Conservation (phyloP, 768 basidiomycete species). For the Collybiopsis luxurians region DNA sequence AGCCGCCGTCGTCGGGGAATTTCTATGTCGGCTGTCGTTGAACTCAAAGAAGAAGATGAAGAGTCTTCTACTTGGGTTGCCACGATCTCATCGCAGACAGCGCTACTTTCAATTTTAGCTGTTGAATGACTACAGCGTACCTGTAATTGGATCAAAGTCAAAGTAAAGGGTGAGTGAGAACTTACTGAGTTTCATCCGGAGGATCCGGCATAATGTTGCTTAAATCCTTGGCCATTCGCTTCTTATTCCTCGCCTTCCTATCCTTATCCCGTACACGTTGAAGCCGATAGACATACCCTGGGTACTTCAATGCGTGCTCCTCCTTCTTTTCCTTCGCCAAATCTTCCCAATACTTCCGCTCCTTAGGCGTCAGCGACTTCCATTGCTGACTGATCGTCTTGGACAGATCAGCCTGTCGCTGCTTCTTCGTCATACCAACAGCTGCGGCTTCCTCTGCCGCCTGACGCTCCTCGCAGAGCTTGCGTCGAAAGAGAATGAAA, state of each 20-base stretch:
- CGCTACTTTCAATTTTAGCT: too few relatives aligned
- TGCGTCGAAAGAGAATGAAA: conserved; percentile 80
- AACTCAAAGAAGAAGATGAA: too few relatives aligned
- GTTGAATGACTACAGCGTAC: too few relatives aligned
- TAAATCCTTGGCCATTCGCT: conserved; percentile 41
- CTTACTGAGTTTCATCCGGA: too few relatives aligned
- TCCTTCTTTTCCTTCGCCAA: conserved; percentile 77
- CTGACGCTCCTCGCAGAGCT: conserved; percentile 73
- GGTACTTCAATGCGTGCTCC: conserved; percentile 73
- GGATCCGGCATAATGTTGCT: too few relatives aligned
- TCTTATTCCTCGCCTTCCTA: conserved; percentile 34
- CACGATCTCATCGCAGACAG: too few relatives aligned
- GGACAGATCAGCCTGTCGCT: conserved; percentile 75
- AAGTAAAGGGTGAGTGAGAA: too few relatives aligned
- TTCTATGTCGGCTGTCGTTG: too few relatives aligned
- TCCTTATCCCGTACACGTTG: conserved; percentile 62
- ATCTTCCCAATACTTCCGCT: conserved; percentile 72
- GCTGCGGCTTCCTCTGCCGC: conserved; percentile 44
- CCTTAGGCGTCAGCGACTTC: conserved; percentile 64
- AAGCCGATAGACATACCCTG: conserved; percentile 77
- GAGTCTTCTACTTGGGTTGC: too few relatives aligned
- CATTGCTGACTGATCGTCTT: conserved; percentile 83
- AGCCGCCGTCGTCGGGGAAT: too few relatives aligned
- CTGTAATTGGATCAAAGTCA: too few relatives aligned
- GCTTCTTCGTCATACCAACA: conserved; percentile 56